Evolutionary conservation across 164 flowering plant species (phyloP), one percentile per base, ranked within the genome.

Genomic region (Nymphaea thermarum): DNA sequence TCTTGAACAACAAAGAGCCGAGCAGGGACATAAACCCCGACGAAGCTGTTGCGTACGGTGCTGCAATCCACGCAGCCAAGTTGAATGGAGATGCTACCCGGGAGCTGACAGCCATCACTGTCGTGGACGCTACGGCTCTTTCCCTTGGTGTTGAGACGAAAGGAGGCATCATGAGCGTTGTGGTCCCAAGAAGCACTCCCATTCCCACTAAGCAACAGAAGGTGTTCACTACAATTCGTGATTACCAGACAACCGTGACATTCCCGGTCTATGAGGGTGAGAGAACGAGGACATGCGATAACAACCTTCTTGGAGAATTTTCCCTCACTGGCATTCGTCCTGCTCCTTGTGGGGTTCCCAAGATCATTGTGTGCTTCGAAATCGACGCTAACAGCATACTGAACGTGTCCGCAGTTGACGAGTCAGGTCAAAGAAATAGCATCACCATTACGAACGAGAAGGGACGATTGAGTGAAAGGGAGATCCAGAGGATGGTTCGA

Each of bases 251-350:
- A 6, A 80, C 80, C 2, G 80, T 81, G n/a, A 57, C 74, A 60
- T 79, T 86, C 61, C 82, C 77, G 68, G 86, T 86, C 6, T 86
- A 76, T 43, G 85, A 86, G 66, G 91, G 91, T 43, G 91, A 84
- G 73, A 80, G 88, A 51, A 77, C 86, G 8, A 75, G 81, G 61
- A 77, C 88, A 17, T 75, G 72, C 47, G 88, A 84, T 73, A 84
- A 84, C 79, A 80, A 84, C 63, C 66, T 82, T 59, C 71, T 84
- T 51, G 90, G 87, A 3, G 80, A 78, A 51, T 84, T 86, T n/a
- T 76, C 70, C 71, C 76, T 86, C 7, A 76, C 81, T 0, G 85
- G 87, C 36, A 79, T 84, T 43, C 87, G 85, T 42, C 86, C 84
- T 0, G 90, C 87, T 3, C 87, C 90, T 4, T 73, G 81, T 36